Evolutionary conservation across 257 asterid species (phyloP).

Genomic region (Rauvolfia tetraphylla): DNA sequence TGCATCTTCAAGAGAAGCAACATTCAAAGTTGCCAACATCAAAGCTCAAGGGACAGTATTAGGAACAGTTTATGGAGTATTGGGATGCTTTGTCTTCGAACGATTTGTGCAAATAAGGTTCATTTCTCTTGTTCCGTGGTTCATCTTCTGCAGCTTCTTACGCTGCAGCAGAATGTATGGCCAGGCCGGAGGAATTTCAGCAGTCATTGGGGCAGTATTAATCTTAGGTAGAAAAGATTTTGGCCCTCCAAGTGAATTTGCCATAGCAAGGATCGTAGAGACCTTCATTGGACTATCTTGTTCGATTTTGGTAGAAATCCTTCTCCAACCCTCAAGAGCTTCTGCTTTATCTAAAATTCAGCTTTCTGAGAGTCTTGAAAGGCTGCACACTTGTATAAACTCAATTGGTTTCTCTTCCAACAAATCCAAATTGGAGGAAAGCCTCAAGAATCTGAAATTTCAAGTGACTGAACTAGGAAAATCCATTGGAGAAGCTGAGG

Average conservation of each 20-base stretch:
- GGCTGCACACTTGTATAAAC: conserved; percentile 34
- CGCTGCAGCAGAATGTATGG: conserved; percentile 77
- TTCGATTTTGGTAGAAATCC: conserved; percentile 64
- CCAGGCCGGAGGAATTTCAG: conserved; percentile 82
- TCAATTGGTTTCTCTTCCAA: conserved; percentile 20
- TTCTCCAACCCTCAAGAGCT: conserved; percentile 81
- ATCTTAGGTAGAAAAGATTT: conserved; percentile 68
- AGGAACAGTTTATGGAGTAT: conserved; percentile 74
- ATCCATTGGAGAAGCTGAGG: conserved; percentile 63
- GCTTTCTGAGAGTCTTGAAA: conserved; percentile 38
- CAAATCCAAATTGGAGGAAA: conserved; percentile 30
- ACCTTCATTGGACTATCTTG: conserved; percentile 79
- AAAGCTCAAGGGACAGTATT: conserved; percentile 89
- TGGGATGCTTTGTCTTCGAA: conserved; percentile 72
- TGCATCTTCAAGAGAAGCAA: conserved; percentile 66
- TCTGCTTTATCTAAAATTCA: conserved; percentile 58
- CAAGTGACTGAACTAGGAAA: conserved; percentile 49
- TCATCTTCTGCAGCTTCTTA: conserved; percentile 59
- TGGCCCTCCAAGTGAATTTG: conserved; percentile 73
- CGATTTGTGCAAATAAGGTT: conserved; percentile 51
- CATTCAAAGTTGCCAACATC: conserved; percentile 60
- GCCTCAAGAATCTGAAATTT: conserved; percentile 30
- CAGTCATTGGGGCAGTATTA: conserved; percentile 68
- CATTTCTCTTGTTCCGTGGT: conserved; percentile 83
- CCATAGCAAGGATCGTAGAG: conserved; percentile 69